Evolutionary conservation across 2,329 filamentous ascomycete species (phyloP), one percentile per base, ranked within the genome.

Genomic region (Xylaria arbuscula): DNA sequence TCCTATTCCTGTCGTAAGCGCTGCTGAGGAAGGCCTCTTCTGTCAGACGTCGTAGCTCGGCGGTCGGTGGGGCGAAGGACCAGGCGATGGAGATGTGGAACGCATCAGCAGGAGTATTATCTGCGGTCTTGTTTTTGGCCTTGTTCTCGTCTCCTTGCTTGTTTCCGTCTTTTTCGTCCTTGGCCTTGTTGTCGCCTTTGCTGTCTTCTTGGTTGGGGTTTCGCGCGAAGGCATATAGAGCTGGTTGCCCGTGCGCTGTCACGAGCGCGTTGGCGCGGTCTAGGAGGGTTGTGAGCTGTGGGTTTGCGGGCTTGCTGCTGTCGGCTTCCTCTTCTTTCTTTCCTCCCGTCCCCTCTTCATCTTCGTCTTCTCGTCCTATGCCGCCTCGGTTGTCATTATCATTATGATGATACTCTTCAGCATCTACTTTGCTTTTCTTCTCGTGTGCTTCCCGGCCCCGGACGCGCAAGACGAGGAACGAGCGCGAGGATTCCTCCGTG

Each of bases 11-110:
- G 6, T 9, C 24, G 7, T 22, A 8, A 34, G 32, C 3, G 8
- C n/a, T 19, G n/a, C 53, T 22, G 15, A 45, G 15, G 40, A 72
- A 81, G 3, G 79, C 70, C 3, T 70, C 67, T 2, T 77, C 73
- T 0, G 83, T 86, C 32, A 75, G 75, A 58, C 78, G 70, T 17
- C 76, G 74, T 15, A 86, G 75, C 40, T 85, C 83, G 2, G 81
- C 82, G 0, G 38, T 62, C n/a, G 88, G 89, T 50, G 82, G 78
- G 10, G 83, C 79, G 70, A 95, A 84, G 0, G 88, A 91, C 96
- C 95, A 98, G 0, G 91, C 96, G 64, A 99, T 88, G 54, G 94
- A 97, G 68, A 98, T 83, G 80, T 99, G 96, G 76, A 98, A 98
- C 24, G 87, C 88, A 57, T 84, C 79, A 4, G 74, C 72, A 9